Conservation (phyloP, 768 basidiomycete species). For the Macrocybe gigantea region DNA sequence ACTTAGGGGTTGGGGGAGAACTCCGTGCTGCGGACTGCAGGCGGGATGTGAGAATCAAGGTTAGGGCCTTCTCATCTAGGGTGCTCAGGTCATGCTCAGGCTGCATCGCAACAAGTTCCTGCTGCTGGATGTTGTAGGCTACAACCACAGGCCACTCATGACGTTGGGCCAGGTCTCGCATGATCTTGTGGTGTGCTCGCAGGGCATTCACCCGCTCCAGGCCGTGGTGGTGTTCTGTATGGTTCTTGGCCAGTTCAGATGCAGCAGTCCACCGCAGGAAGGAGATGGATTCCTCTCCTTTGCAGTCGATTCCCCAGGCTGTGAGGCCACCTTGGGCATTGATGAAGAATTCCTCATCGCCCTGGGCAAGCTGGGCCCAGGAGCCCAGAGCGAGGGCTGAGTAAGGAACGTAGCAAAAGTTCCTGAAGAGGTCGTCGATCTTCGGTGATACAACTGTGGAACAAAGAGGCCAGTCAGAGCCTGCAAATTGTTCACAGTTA, state of each 20-base stretch:
- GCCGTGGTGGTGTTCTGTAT: background rate
- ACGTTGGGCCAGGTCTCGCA: background rate
- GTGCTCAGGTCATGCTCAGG: slow-evolving; percentile 12
- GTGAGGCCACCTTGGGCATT: background rate
- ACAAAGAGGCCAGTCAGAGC: too few species aligned
- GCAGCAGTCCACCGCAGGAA: background rate
- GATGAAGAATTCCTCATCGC: background rate
- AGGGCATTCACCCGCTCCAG: background rate
- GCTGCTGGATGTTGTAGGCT: slow-evolving; percentile 17
- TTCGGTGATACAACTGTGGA: background rate
- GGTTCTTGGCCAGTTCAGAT: background rate
- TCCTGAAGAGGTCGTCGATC: background rate
- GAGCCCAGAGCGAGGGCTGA: background rate
- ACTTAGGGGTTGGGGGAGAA: too few species aligned
- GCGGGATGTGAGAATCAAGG: too few species aligned
- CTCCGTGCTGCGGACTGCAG: too few species aligned
- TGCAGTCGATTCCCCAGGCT: background rate
- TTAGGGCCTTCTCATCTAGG: slow-evolving; percentile 3
- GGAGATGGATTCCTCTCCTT: background rate
- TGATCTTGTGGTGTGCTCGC: background rate
- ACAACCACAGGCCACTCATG: slow-evolving; percentile 4
- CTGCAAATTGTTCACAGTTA: too few species aligned
- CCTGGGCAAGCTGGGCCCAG: background rate
- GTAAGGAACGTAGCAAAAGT: background rate
- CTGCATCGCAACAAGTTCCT: slow-evolving; percentile 6